These are phyloP conservation scores for Inonotus hispidus DNA, from an alignment of 1,284 basidiomycete species.

Conservation along the genomic window DNA sequence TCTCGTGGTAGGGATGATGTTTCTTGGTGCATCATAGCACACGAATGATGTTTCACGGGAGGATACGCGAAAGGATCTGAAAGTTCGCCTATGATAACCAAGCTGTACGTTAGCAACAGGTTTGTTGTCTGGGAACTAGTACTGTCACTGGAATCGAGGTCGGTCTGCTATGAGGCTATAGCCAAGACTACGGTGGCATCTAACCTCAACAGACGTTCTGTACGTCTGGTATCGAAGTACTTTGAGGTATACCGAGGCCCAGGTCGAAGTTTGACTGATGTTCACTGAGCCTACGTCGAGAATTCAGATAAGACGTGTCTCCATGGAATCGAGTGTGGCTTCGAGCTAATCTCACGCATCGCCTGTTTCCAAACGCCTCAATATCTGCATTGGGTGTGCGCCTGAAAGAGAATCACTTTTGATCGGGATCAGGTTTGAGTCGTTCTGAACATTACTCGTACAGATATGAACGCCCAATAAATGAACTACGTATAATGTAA, in stretches of 20 bases:
- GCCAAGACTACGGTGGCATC: not conserved
- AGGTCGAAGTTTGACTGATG: not conserved
- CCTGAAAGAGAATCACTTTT: too few relatives aligned
- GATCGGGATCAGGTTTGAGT: too few relatives aligned
- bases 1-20: not conserved
- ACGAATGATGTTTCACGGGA: not conserved
- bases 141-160: conserved; percentile 7
- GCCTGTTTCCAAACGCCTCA: not conserved
- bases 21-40: not conserved
- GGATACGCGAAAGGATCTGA: not conserved
- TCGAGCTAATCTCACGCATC: not conserved
- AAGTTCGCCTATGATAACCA: not conserved
- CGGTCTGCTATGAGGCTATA: conserved; percentile 8
- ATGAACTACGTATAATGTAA: not conserved
- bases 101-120: conserved; percentile 10
- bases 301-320: not conserved
- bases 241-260: not conserved
- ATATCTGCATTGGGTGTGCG: not conserved
- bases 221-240: conserved; percentile 3
- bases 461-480: too few relatives aligned
- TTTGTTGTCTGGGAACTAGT: not conserved
- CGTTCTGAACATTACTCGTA: too few relatives aligned
- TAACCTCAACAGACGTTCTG: conserved; percentile 1
- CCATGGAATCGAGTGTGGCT: not conserved
- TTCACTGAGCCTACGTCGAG: not conserved